These are phyloP conservation scores for Violaceomyces palustris DNA, from an alignment of 1,284 basidiomycete species.

Conservation along the genomic window DNA sequence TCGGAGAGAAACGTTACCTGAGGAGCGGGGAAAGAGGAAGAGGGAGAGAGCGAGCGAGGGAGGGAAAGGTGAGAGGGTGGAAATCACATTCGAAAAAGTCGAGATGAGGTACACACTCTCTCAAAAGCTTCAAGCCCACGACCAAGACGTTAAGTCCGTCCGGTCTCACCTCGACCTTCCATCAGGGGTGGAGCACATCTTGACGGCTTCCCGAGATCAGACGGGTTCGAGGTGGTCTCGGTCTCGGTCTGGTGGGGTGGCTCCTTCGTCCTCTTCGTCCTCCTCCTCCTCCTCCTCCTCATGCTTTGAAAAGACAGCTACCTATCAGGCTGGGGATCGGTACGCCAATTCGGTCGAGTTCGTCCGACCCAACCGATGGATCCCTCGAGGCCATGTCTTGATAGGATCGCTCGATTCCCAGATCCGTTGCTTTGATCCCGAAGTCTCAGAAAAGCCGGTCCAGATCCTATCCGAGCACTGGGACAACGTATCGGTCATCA, in stretches of 20 bases:
- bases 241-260: too few relatives aligned
- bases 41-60: too few relatives aligned
- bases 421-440: constrained; percentile 29
- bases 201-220: constrained; percentile 20
- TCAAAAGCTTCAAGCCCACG: too few relatives aligned
- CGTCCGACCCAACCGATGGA: constrained; percentile 1
- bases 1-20: too few relatives aligned
- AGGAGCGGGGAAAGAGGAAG: too few relatives aligned
- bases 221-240: constrained; percentile 17
- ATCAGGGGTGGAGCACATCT: constrained; percentile 16
- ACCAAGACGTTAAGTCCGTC: too few relatives aligned
- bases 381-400: constrained; percentile 14
- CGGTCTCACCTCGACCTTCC: too few relatives aligned
- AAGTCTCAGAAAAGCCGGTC: constrained; percentile 9
- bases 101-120: too few relatives aligned
- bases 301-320: constrained; percentile 5
- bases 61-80: too few relatives aligned
- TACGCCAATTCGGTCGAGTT: constrained; percentile 21
- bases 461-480: constrained; percentile 26
- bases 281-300: neutral
- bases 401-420: constrained; percentile 24
- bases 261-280: too few relatives aligned
- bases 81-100: too few relatives aligned
- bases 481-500: constrained; percentile 30
- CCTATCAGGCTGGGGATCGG: constrained; percentile 7